Evolutionary conservation across 768 basidiomycete species (phyloP), one percentile per base, ranked within the genome.

Genomic region (Leccinum ochraceum): DNA sequence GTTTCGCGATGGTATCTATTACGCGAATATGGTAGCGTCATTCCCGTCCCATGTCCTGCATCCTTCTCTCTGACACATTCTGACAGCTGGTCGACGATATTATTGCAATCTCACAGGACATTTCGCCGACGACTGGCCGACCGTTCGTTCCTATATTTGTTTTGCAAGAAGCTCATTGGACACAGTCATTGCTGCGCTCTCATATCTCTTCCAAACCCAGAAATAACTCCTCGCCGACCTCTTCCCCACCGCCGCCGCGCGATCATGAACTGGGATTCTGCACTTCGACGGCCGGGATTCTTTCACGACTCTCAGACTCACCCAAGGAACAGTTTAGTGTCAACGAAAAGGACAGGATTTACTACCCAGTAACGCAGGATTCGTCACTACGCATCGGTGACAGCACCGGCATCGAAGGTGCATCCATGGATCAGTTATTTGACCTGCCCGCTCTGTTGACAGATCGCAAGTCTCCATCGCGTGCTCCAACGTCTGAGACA

Each of bases 161-260:
- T 7, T 72, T 96, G 7, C 90, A 95, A 69, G 80, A 85, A 0
- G 88, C 94, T 1, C 86, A 88, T 63, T 98, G 94, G 94, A 79
- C 77, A 28, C 86, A 89, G 60, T 86, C 89, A 2, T 61, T 87
- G n/a, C 76, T 93, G 8, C 83, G 85, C 2, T 82, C 84, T 63
- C 80, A 78, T 32, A 82, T 91, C 26, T 86, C 79, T 1, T 71
- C 78, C 22, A 75, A 77, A 6, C 71, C 77, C 0, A 57, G 37
- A 48, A 56, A 52, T 17, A 49, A 62, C 2, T 57, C 67, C 1
- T 73, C 75, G 0, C 74, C 81, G 4, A 61, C 78, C 0, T 68
- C 80, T n/a, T 71, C 74, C 30, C 74, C 77, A 8, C 71, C 78
- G 4, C 74, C 30, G 9, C 30, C 68, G 1, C 59, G 72, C 67